These are phyloP conservation scores for Penstemon barbatus DNA, from an alignment of 257 asterid genomes.

Conservation along the genomic window DNA sequence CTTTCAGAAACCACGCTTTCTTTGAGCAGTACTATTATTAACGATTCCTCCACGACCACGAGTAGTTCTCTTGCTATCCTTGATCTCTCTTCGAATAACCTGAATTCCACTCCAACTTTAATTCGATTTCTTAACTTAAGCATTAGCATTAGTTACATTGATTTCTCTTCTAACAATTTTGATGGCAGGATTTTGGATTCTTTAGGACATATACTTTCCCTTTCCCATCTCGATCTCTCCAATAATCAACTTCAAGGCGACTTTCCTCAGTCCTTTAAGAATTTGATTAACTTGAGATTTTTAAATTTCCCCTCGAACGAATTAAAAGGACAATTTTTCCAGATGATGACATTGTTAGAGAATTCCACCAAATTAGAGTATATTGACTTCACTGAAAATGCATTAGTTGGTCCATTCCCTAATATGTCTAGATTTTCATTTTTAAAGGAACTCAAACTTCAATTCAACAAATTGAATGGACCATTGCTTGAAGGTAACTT, in stretches of 20 bases:
- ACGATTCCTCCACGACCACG: too few species aligned
- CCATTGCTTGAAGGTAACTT: neutral
- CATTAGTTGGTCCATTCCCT: conserved; percentile 24
- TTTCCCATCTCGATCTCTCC: conserved; percentile 18
- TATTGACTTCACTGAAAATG: conserved; percentile 15
- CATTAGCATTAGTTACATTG: conserved; percentile 8
- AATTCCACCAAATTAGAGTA: conserved; percentile 16
- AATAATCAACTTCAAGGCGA: conserved; percentile 12
- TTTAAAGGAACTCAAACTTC: conserved; percentile 7
- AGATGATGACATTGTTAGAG: neutral
- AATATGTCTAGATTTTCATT: conserved; percentile 24
- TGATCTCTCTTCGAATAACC: conserved; percentile 23
- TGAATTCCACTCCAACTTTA: neutral
- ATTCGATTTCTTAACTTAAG: conserved; percentile 21
- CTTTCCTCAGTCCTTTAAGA: conserved; percentile 4
- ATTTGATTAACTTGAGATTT: conserved; percentile 1
- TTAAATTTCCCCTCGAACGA: conserved; percentile 10
- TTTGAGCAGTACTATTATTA: neutral
- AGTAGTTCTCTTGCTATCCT: conserved; percentile 13
- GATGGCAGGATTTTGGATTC: conserved; percentile 17
- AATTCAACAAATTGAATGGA: conserved; percentile 15
- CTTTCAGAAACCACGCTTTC: conserved; percentile 14
- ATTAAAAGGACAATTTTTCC: conserved; percentile 10
- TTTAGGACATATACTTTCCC: conserved; percentile 1
- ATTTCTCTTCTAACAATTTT: conserved; percentile 8